These are phyloP conservation scores for Telopea speciosissima DNA, from an alignment of 177 flowering plant genomes.

Conservation along the genomic window DNA sequence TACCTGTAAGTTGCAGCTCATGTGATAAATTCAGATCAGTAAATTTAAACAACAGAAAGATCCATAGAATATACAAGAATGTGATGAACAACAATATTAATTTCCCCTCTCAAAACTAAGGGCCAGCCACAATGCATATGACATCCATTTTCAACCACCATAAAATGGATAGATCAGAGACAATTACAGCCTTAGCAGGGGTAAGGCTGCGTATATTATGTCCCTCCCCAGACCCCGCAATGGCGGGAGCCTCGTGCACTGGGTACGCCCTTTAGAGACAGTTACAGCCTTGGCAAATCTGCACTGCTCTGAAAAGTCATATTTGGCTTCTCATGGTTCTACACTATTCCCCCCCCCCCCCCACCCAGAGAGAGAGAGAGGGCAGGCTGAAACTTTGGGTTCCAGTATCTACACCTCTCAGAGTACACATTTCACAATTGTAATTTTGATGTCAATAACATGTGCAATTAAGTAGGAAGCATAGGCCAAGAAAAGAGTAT, in stretches of 20 bases:
- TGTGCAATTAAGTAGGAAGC: not conserved
- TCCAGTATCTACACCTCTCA: not conserved
- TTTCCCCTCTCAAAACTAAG: not conserved
- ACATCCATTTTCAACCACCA: not conserved
- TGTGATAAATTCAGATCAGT: constrained; percentile 3
- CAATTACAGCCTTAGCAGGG: not conserved
- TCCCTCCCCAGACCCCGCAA: no score
- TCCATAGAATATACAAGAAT: not conserved
- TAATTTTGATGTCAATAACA: not conserved
- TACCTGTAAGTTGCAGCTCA: constrained; percentile 44
- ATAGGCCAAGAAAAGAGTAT: no score
- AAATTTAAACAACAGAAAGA: not conserved
- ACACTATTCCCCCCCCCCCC: no score
- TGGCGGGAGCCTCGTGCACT: no score
- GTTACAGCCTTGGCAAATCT: not conserved
- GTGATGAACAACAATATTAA: not conserved
- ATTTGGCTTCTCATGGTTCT: no score
- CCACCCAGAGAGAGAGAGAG: no score
- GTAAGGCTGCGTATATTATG: no score
- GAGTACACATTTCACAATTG: not conserved
- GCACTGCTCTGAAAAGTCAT: not conserved
- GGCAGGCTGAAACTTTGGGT: not conserved
- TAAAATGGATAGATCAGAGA: not conserved
- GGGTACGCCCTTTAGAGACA: no score
- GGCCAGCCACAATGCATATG: not conserved